Percentiles rank a stretch among this genome's conserved stretches.
Conservation (phyloP, 1,284 basidiomycete genomes). For the Boletus smithii region DNA sequence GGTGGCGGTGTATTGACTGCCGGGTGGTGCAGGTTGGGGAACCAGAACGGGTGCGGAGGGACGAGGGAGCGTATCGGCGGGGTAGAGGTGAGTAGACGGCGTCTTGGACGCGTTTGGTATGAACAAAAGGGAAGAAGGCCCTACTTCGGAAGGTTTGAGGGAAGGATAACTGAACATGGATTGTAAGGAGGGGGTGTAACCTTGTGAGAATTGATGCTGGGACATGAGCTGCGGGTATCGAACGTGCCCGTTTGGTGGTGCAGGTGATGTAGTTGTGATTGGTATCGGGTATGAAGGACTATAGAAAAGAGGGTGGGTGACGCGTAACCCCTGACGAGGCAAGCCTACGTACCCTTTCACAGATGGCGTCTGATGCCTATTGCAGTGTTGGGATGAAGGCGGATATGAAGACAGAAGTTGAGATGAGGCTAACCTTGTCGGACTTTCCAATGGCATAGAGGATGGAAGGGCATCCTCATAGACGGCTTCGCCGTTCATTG, state of each 20-base stretch:
- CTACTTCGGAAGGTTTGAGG: slow-evolving; percentile 34
- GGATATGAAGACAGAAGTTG: slow-evolving; percentile 26
- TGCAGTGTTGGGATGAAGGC: slow-evolving; percentile 20
- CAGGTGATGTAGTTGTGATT: slow-evolving; percentile 50
- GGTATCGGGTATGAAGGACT: slow-evolving; percentile 36
- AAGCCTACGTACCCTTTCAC: slow-evolving; percentile 28
- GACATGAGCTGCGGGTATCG: slow-evolving; percentile 55
- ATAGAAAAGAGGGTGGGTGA: slow-evolving; percentile 18
- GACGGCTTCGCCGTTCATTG: slow-evolving; percentile 21
- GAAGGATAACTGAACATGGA: slow-evolving; percentile 48
- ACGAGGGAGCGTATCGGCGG: slow-evolving; percentile 33
- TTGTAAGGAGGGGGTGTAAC: slow-evolving; percentile 53
- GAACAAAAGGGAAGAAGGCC: slow-evolving; percentile 31
- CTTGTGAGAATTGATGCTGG: slow-evolving; percentile 53
- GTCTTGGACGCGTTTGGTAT: slow-evolving; percentile 32
- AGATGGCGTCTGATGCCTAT: slow-evolving; percentile 23
- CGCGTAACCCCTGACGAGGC: slow-evolving; percentile 2
- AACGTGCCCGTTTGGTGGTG: slow-evolving; percentile 41
- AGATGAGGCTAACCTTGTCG: slow-evolving; percentile 38
- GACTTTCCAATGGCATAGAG: slow-evolving; percentile 45
- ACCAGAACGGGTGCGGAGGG: slow-evolving; percentile 28
- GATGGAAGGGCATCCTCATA: slow-evolving; percentile 29
- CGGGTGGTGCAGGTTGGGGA: slow-evolving; percentile 9
- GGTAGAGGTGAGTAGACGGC: slow-evolving; percentile 32
- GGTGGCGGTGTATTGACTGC: slow-evolving; percentile 17